Evolutionary conservation across 108 stramenopile genomes (phyloP), one percentile per base, ranked within the genome.

Genomic region (Parietichytrium sp.): DNA sequence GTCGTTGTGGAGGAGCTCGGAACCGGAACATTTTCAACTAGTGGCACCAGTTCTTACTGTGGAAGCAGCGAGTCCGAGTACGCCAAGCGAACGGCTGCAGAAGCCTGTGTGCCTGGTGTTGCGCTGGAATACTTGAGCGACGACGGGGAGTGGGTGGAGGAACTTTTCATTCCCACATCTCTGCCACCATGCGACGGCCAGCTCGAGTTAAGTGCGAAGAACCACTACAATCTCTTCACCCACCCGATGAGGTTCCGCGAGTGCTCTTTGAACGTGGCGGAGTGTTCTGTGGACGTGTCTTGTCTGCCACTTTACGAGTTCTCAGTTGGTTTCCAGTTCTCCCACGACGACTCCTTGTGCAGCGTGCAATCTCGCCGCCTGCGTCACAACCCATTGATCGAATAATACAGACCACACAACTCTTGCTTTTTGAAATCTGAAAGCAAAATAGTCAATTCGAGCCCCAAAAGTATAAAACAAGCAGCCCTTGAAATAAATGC

Each of bases 91-190:
- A 3, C 61, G 10, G 61, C 36, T 8, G 45, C 38, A n/a, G 61
- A 72, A 13, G 61, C 38, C 61, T 72, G 61, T 42, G 45, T 72
- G 61, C 61, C 61, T 15, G 61, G 61, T 10, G 42, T 72, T 25
- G 45, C 38, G 10, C 38, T 72, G 38, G 61, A 72, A 42, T 72
- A 72, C 61, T n/a, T 7, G 15, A 27, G 45, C 1, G 23, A 20
- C 18, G 42, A 10, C 3, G 20, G 61, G 38, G 61, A 72, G 16
- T 72, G 61, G 61, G 20, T 72, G 8, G 61, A 72, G 61, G 10
- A 33, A 33, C 45, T 72, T 42, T 72, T 72, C 42, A 20, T 72
- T 3, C 61, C 61, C 16, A 33, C 36, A 25, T 45, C 15, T 25
- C 61, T 72, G 3, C 61, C 61, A 6, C 61, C 61, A 13, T 72